These are phyloP conservation scores for Clarireedia monteithiana DNA, from an alignment of 2,329 filamentous ascomycete species.

Conservation along the genomic window DNA sequence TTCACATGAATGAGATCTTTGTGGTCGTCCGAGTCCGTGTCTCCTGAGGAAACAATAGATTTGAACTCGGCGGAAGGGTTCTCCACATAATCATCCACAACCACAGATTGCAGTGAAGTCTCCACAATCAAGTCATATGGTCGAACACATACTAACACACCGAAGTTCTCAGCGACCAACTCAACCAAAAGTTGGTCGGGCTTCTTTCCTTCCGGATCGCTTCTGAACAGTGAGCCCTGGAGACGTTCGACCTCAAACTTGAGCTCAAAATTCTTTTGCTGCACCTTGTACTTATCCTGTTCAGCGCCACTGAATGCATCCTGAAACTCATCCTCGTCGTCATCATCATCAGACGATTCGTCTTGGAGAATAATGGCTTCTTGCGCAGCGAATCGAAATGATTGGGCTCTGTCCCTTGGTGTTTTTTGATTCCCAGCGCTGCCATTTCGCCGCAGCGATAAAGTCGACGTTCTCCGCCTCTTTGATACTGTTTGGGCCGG, in stretches of 20 bases:
- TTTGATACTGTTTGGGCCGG: conserved; percentile 6
- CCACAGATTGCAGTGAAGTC: conserved; percentile 77
- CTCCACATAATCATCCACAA: conserved; percentile 90
- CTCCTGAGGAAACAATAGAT: conserved; percentile 86
- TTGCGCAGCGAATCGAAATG: conserved; percentile 65
- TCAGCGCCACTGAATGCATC: conserved; percentile 53
- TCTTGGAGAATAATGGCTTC: conserved; percentile 70
- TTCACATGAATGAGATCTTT: conserved; percentile 82
- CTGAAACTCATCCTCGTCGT: conserved; percentile 55
- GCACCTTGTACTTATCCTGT: conserved; percentile 58
- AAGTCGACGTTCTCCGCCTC: conserved; percentile 9
- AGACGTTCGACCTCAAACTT: conserved; percentile 93
- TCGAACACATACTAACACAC: conserved; percentile 78
- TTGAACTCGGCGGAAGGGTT: conserved; percentile 87
- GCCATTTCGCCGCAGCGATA: conserved; percentile 14
- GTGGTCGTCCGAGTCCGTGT: conserved; percentile 64
- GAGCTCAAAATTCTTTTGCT: conserved; percentile 91
- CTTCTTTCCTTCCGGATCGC: conserved; percentile 68
- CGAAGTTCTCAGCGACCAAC: conserved; percentile 81
- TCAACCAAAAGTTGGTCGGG: conserved; percentile 82
- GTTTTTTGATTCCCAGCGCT: conserved; percentile 33
- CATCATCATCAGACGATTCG: conserved; percentile 49
- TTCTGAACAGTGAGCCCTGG: conserved; percentile 84
- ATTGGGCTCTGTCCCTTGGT: conserved; percentile 47
- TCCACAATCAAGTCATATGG: conserved; percentile 91